Conservation (phyloP, 768 basidiomycete genomes). For the Serendipita sp. region DNA sequence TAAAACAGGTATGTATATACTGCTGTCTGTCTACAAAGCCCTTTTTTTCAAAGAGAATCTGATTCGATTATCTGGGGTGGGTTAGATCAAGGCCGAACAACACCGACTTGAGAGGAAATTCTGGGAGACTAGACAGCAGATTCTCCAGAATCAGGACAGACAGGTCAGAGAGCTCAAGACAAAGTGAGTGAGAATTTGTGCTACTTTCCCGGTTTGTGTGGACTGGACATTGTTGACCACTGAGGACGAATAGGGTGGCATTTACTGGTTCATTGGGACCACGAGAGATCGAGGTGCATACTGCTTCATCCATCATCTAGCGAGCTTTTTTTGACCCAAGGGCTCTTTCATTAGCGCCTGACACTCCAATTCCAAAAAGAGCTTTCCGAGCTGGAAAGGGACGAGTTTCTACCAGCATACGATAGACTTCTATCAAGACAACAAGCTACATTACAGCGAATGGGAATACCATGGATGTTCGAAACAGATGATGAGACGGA, state of each 20-base stretch:
- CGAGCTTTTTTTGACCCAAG: neutral
- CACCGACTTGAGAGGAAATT: conserved; percentile 47
- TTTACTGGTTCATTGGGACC: neutral
- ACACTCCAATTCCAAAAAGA: conserved; percentile 49
- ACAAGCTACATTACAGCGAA: conserved; percentile 42
- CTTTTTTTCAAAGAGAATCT: no score
- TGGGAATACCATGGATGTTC: conserved; percentile 61
- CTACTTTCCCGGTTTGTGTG: no score
- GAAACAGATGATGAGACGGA: conserved; percentile 31
- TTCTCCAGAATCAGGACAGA: conserved; percentile 50
- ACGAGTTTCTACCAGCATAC: conserved; percentile 58
- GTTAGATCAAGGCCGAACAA: conserved; percentile 58
- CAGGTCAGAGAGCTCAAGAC: conserved; percentile 52
- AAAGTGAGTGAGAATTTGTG: conserved; percentile 31
- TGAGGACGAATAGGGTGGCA: conserved; percentile 3
- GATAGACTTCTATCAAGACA: conserved; percentile 58
- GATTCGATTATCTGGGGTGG: neutral
- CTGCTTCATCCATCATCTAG: neutral
- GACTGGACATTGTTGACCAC: conserved; percentile 37
- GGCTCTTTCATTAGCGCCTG: conserved; percentile 36
- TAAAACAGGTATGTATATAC: conserved; percentile 34
- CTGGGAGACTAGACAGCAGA: conserved; percentile 48
- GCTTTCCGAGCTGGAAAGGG: conserved; percentile 51
- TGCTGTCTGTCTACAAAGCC: neutral
- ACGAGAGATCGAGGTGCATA: neutral